Base-by-base conservation (phyloP, 495 filamentous ascomycete species). In the Penicillium silybi region DNA sequence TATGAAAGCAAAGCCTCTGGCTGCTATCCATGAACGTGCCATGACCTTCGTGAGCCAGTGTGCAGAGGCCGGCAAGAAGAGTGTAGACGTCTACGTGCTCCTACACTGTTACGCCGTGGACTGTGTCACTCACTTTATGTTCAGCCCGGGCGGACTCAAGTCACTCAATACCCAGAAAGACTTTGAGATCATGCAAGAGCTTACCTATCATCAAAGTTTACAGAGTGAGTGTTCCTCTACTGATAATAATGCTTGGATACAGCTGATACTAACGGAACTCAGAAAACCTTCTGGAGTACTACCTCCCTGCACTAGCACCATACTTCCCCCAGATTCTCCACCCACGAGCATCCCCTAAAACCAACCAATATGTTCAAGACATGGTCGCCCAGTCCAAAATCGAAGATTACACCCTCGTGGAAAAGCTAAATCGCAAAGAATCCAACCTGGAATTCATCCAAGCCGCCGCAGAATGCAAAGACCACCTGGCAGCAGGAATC, bases 61-160 rank as follows among this genome's bases (percentile, higher is more conserved):
- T 43, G 49, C 53, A 19, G 68, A 54, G 23, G 53, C 71, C 3
- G 58, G 61, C 5, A 62, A 67, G 6, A 62, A 64, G 8, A 77
- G 72, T 46, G 66, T 85, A 2, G 80, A 85, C 67, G 53, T 81
- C 15, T 85, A 83, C 61, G 83, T 84, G 3, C 54, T 61, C 27
- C 57, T 82, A 2, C 84, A 87, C 44, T 80, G 82, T 46, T 87
- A 82, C 55, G 83, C 84, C 1, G 76, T 85, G 15, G 84, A 87
- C 61, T 83, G 83, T 54, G 79, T 80, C 23, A 83, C 82, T 2
- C 80, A 84, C 59, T 81, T 84, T 50, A 70, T 86, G 37, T 86
- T 86, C 58, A 81, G 82, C 42, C 83, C 83, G 0, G 72, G 80
- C 20, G 82, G 81, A 0, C 73, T 80, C 13, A 69, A 80, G 47